Percentiles rank a stretch among this genome's conserved stretches.
phyloP scores from a whole-genome alignment of 371 early-diverging fungal species.

The Mortierella sp. region DNA sequence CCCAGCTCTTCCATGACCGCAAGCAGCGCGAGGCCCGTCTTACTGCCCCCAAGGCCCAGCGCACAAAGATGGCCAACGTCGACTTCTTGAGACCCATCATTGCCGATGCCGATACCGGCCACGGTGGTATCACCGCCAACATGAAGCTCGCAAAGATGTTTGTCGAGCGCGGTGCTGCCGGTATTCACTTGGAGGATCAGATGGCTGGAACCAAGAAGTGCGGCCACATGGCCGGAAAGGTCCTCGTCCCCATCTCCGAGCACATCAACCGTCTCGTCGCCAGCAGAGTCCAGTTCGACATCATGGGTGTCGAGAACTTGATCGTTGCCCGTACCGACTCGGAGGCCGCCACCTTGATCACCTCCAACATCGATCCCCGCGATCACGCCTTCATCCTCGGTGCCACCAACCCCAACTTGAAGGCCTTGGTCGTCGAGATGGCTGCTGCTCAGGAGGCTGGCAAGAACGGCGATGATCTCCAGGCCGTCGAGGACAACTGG shows the following conservation, averaged over 20 bases:
- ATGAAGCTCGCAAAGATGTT: constrained; percentile 96
- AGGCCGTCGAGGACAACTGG: constrained; percentile 94
- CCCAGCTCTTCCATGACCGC: constrained; percentile 98
- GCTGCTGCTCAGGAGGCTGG: constrained; percentile 84
- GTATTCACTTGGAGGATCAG: constrained; percentile 96
- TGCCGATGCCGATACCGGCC: constrained; percentile 98
- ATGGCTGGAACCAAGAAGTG: constrained; percentile 98
- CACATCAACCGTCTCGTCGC: constrained; percentile 98
- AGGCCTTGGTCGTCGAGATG: constrained; percentile 84
- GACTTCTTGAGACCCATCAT: constrained; percentile 97
- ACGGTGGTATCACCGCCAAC: constrained; percentile 93
- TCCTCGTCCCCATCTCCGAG: constrained; percentile 96
- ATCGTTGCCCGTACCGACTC: constrained; percentile 97
- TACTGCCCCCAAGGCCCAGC: constrained; percentile 74
- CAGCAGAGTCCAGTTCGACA: constrained; percentile 96
- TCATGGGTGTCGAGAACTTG: constrained; percentile 97
- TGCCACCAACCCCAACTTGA: constrained; percentile 83
- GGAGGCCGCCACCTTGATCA: constrained; percentile 97
- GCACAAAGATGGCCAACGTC: constrained; percentile 80
- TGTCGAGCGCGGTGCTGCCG: constrained; percentile 93
- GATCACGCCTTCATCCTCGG: constrained; percentile 98
- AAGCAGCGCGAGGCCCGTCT: constrained; percentile 95
- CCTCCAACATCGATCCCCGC: constrained; percentile 95
- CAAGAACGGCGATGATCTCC: constrained; percentile 80
- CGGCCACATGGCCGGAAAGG: constrained; percentile 99